Conservation (phyloP, 1,284 basidiomycete genomes). For the Stereum hirsutum region DNA sequence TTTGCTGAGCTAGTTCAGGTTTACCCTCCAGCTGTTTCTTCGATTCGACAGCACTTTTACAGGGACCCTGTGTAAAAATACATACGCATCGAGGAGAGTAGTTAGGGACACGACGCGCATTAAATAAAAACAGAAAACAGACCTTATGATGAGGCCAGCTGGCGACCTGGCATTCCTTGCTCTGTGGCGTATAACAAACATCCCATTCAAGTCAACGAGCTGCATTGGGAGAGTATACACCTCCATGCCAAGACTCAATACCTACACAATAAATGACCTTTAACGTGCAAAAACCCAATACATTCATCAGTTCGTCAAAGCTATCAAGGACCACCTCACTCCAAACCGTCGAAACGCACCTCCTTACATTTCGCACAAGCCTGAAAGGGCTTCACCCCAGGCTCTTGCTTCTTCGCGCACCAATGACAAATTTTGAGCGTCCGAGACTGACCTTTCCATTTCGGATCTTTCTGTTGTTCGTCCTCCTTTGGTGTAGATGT, state of each 20-base stretch:
- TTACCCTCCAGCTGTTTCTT: background rate
- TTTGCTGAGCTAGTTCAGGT: background rate
- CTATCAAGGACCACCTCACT: too few relatives aligned
- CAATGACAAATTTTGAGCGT: slow-evolving; percentile 2
- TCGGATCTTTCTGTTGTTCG: background rate
- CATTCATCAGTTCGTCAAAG: background rate
- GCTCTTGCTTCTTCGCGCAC: slow-evolving; percentile 4
- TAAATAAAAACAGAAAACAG: background rate
- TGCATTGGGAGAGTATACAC: background rate
- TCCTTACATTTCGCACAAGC: slow-evolving; percentile 3
- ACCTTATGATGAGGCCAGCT: slow-evolving; percentile 5
- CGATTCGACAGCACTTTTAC: background rate
- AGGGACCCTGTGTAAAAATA: background rate
- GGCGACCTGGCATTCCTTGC: slow-evolving; percentile 4
- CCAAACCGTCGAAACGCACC: background rate
- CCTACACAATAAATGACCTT: slow-evolving; percentile 3
- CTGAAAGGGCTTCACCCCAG: slow-evolving; percentile 3
- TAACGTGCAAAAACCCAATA: background rate
- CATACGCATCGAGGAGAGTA: background rate
- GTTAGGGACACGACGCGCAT: background rate
- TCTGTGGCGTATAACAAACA: background rate
- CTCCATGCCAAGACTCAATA: background rate
- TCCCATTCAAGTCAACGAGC: background rate
- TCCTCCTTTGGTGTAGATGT: too few relatives aligned
- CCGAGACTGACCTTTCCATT: slow-evolving; percentile 2